Base-by-base conservation (phyloP, 305 asterid species). In the Fraxinus platypoda region DNA sequence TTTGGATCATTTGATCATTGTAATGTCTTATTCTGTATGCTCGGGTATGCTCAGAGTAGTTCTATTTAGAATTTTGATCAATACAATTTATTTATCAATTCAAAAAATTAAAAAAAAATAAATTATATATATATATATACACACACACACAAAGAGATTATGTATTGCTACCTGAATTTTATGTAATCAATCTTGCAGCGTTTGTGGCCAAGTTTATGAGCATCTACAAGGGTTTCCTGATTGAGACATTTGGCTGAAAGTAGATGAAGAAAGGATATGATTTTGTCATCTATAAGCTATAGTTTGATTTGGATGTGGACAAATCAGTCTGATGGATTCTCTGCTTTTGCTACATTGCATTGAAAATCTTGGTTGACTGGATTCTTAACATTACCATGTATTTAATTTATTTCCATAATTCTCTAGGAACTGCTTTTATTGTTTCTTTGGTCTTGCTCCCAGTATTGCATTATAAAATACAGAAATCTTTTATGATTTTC, bases 171-270 rank as follows among this genome's bases (percentile, higher is more conserved):
- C 11, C 8, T 2, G 21, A 64, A 75, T 72, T 35, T 62, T 23
- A 76, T 23, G n/a, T 30, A 57, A 78, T 86, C 62, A 64, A 84
- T 83, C n/a, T 84, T 87, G 94, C 99, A 94, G 99, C 98, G 64
- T 95, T 95, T 81, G 97, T 95, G 79, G 98, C 99, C 83, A 95
- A 95, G 90, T 94, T 95, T 88, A 95, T 95, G 99, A 95, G 99
- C 94, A 86, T 94, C 87, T 95, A 94, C 88, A 95, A 90, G 86
- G 93, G 93, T 70, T 95, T 94, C 92, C 98, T 95, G 85, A 91
- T 94, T 25, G 94, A 94, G 84, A 93, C 97, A 49, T 94, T 95
- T 79, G 99, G 98, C 83, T 94, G 87, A 90, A 83, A 79, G 38
- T 81, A 25, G 34, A 21, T 8, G 71, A 72, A 74, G 49, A 34